Evolutionary conservation across 352 stramenopile species (phyloP).

Genomic region (Phytophthora chlamydospora): DNA sequence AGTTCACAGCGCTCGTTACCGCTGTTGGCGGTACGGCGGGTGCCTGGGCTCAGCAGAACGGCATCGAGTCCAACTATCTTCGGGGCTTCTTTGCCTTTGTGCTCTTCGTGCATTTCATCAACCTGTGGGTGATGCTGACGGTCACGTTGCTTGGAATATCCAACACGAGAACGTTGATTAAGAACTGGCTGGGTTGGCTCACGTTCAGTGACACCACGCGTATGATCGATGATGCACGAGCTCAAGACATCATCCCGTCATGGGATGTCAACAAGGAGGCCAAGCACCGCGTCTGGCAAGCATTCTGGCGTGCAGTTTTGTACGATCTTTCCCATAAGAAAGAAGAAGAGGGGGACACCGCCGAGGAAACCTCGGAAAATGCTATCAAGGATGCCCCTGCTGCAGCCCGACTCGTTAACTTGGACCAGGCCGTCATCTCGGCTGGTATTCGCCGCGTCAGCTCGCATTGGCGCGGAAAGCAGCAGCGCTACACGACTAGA

Average conservation of each 20-base stretch:
- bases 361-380: neutral
- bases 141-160: slow-evolving; percentile 39
- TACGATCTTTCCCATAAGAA: slow-evolving; percentile 28
- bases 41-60: slow-evolving; percentile 11
- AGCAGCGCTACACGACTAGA: slow-evolving; percentile 25
- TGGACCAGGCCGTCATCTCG: slow-evolving; percentile 37
- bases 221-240: slow-evolving; percentile 33
- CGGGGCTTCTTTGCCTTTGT: slow-evolving; percentile 28
- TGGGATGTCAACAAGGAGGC: slow-evolving; percentile 52
- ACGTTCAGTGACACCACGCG: slow-evolving; percentile 49
- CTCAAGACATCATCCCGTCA: slow-evolving; percentile 28
- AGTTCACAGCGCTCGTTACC: slow-evolving; percentile 40
- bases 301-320: slow-evolving; percentile 51
- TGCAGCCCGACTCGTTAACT: slow-evolving; percentile 11
- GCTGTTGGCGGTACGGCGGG: slow-evolving; percentile 32
- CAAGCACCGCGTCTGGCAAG: slow-evolving; percentile 54
- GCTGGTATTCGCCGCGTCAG: slow-evolving; percentile 42
- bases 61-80: slow-evolving; percentile 12
- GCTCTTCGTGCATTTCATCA: slow-evolving; percentile 42
- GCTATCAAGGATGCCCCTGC: slow-evolving; percentile 9
- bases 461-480: slow-evolving; percentile 42
- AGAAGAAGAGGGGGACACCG: neutral
- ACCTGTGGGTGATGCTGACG: slow-evolving; percentile 43
- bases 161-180: slow-evolving; percentile 36
- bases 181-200: slow-evolving; percentile 43